Evolutionary conservation across 495 filamentous ascomycete species (phyloP).

Genomic region (Ramalina intermedia): DNA sequence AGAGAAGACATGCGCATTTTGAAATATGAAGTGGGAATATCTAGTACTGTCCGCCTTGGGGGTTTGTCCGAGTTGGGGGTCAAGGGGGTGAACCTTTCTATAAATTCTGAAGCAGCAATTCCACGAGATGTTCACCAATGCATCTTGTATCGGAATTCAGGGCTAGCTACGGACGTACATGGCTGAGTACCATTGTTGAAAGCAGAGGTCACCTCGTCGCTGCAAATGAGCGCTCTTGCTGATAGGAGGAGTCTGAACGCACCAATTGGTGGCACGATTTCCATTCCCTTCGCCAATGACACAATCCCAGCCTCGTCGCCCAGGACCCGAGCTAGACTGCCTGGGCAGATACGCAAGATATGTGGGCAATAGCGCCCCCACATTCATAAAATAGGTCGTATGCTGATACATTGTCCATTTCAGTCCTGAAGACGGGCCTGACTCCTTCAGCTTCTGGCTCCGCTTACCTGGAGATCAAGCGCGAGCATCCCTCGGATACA

Average conservation of each 20-base stretch:
- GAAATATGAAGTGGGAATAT: too few relatives aligned
- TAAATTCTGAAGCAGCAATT: too few relatives aligned
- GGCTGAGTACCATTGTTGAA: too few relatives aligned
- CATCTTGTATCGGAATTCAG: too few relatives aligned
- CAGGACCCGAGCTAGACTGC: conserved; percentile 36
- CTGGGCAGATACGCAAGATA: conserved; percentile 62
- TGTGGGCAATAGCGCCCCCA: conserved; percentile 39
- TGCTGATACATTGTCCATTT: not conserved
- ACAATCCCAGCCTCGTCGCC: conserved; percentile 22
- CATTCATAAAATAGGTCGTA: not conserved
- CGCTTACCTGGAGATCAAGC: conserved; percentile 79
- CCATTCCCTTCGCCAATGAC: conserved; percentile 51
- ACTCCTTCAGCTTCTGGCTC: conserved; percentile 90
- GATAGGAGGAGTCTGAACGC: conserved; percentile 89
- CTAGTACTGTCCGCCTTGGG: too few relatives aligned
- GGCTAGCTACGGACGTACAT: too few relatives aligned
- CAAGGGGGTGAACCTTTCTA: too few relatives aligned
- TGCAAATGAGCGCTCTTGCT: not conserved
- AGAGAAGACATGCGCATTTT: too few relatives aligned
- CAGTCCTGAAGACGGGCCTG: conserved; percentile 82
- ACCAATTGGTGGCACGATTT: conserved; percentile 58
- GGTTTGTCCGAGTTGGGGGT: too few relatives aligned
- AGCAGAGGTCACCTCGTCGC: too few relatives aligned
- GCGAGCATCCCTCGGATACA: conserved; percentile 33
- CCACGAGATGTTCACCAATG: too few relatives aligned